Conservation (phyloP, 768 basidiomycete genomes). For the Rhodosporidiobolus odoratus region DNA sequence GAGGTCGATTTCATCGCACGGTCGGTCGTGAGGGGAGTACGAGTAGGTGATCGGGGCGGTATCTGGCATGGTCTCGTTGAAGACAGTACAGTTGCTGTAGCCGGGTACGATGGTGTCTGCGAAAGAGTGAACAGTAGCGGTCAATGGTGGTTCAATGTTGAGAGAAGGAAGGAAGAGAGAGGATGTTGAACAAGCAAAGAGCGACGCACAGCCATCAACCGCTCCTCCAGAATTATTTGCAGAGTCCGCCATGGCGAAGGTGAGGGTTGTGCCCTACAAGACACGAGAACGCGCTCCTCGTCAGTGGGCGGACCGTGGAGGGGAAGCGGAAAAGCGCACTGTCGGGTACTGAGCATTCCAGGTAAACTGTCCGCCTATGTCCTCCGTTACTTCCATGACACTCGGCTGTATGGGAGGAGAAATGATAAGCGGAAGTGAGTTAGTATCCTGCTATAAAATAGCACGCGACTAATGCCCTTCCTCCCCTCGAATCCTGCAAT, state of each 20-base stretch:
- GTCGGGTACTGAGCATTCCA: slow-evolving; percentile 3
- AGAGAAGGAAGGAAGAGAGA: neutral
- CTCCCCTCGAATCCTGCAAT: neutral
- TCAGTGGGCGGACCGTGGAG: neutral
- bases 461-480: too few relatives aligned
- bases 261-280: slow-evolving; percentile 20
- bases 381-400: neutral
- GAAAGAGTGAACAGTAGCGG: neutral
- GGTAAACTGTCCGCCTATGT: neutral
- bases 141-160: too few relatives aligned
- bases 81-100: slow-evolving; percentile 7
- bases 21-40: neutral
- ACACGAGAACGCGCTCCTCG: too few relatives aligned
- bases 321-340: neutral
- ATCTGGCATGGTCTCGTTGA: neutral
- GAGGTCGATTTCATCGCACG: slow-evolving; percentile 29
- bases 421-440: neutral
- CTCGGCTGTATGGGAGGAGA: neutral
- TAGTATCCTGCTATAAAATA: too few relatives aligned
- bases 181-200: too few relatives aligned
- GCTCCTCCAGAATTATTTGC: slow-evolving; percentile 26
- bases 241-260: slow-evolving; percentile 31
- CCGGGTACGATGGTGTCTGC: slow-evolving; percentile 21
- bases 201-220: slow-evolving; percentile 21
- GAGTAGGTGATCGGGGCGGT: neutral